Conservation (phyloP, 768 basidiomycete species). For the Agrocybe pediades region DNA sequence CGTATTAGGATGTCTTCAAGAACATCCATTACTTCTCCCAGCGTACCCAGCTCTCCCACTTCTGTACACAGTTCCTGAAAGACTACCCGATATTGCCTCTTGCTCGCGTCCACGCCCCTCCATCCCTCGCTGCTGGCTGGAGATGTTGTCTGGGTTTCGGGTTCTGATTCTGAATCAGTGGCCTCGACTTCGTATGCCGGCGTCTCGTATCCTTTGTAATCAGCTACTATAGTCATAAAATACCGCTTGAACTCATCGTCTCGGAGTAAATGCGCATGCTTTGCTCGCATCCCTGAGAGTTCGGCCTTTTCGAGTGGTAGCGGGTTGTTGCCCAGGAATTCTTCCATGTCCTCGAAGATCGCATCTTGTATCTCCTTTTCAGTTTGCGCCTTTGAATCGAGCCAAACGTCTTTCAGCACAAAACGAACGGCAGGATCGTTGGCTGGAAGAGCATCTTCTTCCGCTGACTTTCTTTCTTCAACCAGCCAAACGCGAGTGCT, state of each 20-base stretch:
- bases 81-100: conserved; percentile 11
- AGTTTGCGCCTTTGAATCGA: too few relatives aligned
- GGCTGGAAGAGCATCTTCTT: neutral
- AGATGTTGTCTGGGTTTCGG: neutral
- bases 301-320: neutral
- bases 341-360: conserved; percentile 12
- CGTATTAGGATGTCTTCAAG: neutral
- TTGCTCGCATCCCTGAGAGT: neutral
- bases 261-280: neutral
- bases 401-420: too few relatives aligned
- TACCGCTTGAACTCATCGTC: neutral
- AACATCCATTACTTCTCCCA: conserved; percentile 7
- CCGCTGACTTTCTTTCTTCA: neutral
- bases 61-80: conserved; percentile 6
- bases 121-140: neutral
- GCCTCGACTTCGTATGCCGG: too few relatives aligned
- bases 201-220: neutral
- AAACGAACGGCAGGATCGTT: too few relatives aligned
- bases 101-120: neutral
- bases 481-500: conserved; percentile 4
- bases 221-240: neutral
- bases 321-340: neutral
- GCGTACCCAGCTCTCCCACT: conserved; percentile 1
- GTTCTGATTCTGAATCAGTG: too few relatives aligned
- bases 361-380: conserved; percentile 8